Percentiles rank a stretch among this genome's conserved stretches.
Evolutionary conservation across 2,329 filamentous ascomycete species (phyloP).

Genomic region (Zopfia rhizophila): DNA sequence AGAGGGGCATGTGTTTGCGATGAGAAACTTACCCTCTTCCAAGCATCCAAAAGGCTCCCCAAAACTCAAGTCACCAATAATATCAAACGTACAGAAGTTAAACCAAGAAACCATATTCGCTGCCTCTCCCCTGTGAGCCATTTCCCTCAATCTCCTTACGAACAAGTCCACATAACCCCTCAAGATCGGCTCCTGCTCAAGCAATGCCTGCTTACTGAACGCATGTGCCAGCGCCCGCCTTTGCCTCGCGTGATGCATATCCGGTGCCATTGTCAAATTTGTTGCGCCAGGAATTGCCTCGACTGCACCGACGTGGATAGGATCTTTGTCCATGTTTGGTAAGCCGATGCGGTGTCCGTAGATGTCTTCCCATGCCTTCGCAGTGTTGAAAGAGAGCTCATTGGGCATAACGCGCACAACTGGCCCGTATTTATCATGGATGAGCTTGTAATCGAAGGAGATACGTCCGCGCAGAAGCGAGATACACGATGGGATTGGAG

Average conservation of each 20-base stretch:
- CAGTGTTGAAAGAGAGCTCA: constrained; percentile 45
- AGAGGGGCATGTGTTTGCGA: constrained; percentile 11
- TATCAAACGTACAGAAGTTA: constrained; percentile 47
- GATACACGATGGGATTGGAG: constrained; percentile 38
- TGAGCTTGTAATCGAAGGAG: constrained; percentile 41
- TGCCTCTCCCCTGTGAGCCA: constrained; percentile 36
- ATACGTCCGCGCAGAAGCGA: constrained; percentile 41
- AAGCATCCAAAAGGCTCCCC: constrained; percentile 46
- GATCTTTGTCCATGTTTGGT: constrained; percentile 47
- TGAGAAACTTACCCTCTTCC: constrained; percentile 33
- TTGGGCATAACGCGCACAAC: constrained; percentile 49
- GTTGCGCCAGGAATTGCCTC: constrained; percentile 49
- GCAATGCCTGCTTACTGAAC: constrained; percentile 53
- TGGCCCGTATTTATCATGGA: constrained; percentile 46
- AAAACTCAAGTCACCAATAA: constrained; percentile 46
- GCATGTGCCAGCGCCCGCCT: constrained; percentile 53
- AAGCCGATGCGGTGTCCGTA: constrained; percentile 44
- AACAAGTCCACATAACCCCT: constrained; percentile 54
- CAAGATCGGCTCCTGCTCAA: constrained; percentile 54
- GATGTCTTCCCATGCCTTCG: constrained; percentile 46
- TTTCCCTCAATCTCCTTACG: constrained; percentile 50
- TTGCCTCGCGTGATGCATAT: constrained; percentile 52
- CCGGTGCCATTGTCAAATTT: constrained; percentile 50
- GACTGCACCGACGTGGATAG: constrained; percentile 48
- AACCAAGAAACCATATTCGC: constrained; percentile 49